These are phyloP conservation scores for Paraphoma chrysanthemicola DNA, from an alignment of 2,329 filamentous ascomycete genomes.

Conservation along the genomic window DNA sequence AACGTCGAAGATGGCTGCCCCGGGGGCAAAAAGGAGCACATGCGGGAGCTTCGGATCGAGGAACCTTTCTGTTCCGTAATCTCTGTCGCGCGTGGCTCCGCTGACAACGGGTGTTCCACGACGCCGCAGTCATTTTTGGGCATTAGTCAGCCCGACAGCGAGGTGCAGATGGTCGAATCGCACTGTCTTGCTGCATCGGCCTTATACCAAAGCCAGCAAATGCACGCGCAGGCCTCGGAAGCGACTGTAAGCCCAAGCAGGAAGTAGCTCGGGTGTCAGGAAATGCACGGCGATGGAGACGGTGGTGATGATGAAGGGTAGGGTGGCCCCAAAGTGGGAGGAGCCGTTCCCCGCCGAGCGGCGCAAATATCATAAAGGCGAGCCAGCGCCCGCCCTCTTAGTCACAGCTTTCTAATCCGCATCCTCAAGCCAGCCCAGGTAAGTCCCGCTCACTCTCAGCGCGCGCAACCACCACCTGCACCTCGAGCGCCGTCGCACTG, in stretches of 20 bases:
- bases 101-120: neutral
- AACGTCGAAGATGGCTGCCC: conserved; percentile 1
- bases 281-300: neutral
- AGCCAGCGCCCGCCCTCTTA: conserved; percentile 19
- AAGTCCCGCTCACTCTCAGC: conserved; percentile 11
- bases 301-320: neutral
- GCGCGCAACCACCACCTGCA: conserved; percentile 6
- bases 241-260: neutral
- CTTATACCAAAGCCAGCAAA: conserved; percentile 23
- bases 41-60: conserved; percentile 27
- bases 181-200: conserved; percentile 4
- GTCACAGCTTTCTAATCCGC: conserved; percentile 30
- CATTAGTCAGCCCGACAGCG: conserved; percentile 26
- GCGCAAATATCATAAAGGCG: conserved; percentile 12
- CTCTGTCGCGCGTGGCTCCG: conserved; percentile 4
- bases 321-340: neutral
- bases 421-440: conserved; percentile 22
- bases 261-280: neutral
- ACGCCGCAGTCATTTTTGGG: conserved; percentile 1
- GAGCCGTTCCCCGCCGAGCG: neutral
- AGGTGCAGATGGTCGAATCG: conserved; percentile 13
- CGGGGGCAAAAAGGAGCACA: neutral
- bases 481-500: conserved; percentile 9
- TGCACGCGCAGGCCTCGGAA: conserved; percentile 4
- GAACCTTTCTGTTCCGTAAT: conserved; percentile 15